Evolutionary conservation across 441 rosid species (phyloP).

Genomic region (Adansonia madagascariensis): DNA sequence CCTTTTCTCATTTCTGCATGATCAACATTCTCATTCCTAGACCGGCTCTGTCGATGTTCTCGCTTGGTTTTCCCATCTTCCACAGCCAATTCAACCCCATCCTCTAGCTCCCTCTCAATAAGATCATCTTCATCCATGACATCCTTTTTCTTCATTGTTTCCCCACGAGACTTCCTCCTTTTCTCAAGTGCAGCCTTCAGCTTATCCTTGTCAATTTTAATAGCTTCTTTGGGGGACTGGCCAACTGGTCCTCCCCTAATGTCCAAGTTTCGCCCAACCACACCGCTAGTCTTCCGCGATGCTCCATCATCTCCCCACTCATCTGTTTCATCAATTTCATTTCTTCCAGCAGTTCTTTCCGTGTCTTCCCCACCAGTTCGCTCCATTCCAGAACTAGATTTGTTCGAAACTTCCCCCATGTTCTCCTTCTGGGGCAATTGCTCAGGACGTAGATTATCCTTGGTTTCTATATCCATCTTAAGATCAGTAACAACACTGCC

Average conservation of each 20-base stretch:
- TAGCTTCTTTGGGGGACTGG: constrained; percentile 74
- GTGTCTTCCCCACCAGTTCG: constrained; percentile 43
- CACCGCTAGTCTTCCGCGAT: constrained; percentile 33
- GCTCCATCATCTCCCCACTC: constrained; percentile 52
- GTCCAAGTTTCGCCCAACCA: constrained; percentile 48
- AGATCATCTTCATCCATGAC: constrained; percentile 83
- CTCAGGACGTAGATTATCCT: constrained; percentile 50
- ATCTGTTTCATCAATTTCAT: constrained; percentile 46
- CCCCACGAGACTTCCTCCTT: constrained; percentile 69
- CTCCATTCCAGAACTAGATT: constrained; percentile 44
- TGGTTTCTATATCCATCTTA: constrained; percentile 52
- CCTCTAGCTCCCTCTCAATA: constrained; percentile 86
- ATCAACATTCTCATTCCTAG: constrained; percentile 47
- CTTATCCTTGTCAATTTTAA: constrained; percentile 72
- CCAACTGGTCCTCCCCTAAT: constrained; percentile 59
- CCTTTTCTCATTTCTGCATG: constrained; percentile 46
- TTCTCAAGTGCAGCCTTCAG: constrained; percentile 81
- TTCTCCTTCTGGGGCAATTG: constrained; percentile 39
- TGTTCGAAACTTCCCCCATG: constrained; percentile 41
- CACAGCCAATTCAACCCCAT: constrained; percentile 71
- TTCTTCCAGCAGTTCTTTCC: constrained; percentile 46
- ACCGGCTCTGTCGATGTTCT: constrained; percentile 55
- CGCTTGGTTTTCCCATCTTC: constrained; percentile 60
- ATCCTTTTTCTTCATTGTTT: constrained; percentile 58
- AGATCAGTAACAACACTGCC: constrained; percentile 64